Evolutionary conservation across 441 rosid genomes (phyloP).

Genomic region (Lepidium campestre): DNA sequence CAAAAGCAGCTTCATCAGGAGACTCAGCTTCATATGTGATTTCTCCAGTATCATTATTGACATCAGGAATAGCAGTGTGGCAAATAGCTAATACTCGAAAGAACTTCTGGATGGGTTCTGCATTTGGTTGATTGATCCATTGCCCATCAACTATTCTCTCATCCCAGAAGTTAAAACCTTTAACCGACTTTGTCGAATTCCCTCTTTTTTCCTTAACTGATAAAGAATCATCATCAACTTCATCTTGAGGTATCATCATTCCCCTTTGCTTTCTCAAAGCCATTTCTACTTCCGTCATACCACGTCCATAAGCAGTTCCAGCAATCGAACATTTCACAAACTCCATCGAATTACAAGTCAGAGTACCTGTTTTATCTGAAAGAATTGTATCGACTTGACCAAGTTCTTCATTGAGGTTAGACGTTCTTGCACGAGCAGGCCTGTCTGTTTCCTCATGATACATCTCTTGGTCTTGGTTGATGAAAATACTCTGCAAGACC

Average conservation of each 20-base stretch:
- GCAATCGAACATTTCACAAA: constrained; percentile 82
- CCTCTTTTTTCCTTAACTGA: constrained; percentile 14
- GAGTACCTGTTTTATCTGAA: constrained; percentile 92
- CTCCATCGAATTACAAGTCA: constrained; percentile 96
- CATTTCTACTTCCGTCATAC: constrained; percentile 77
- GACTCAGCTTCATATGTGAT: constrained; percentile 87
- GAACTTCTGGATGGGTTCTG: constrained; percentile 56
- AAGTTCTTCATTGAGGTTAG: constrained; percentile 93
- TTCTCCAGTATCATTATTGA: constrained; percentile 39
- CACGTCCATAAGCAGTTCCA: constrained; percentile 71
- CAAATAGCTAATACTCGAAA: constrained; percentile 71
- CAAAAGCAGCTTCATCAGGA: constrained; percentile 95
- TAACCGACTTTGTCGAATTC: constrained; percentile 35
- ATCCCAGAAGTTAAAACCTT: constrained; percentile 86
- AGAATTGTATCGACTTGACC: constrained; percentile 82
- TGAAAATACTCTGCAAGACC: constrained; percentile 82
- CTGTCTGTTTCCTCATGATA: constrained; percentile 66
- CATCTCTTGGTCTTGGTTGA: constrained; percentile 81
- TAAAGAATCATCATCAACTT: constrained; percentile 26
- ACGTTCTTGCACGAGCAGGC: constrained; percentile 85
- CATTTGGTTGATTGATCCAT: constrained; percentile 59
- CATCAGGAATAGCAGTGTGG: constrained; percentile 80
- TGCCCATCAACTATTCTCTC: constrained; percentile 62
- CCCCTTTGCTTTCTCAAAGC: constrained; percentile 47
- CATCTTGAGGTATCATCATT: constrained; percentile 24